Conservation (phyloP, 1,284 basidiomycete genomes). For the Boletus sp. region DNA sequence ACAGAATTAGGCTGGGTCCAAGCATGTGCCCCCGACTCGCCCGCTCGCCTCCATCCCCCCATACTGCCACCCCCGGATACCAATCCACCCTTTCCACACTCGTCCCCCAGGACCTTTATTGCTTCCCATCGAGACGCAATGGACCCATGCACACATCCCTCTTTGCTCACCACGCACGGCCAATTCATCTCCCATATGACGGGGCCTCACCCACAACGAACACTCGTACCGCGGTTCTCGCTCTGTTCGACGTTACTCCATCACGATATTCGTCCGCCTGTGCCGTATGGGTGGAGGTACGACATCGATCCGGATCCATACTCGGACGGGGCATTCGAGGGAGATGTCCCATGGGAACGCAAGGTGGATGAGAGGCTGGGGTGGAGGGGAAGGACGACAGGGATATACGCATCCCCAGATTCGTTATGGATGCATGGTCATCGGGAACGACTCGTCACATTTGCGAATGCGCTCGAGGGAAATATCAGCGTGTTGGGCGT, state of each 20-base stretch:
- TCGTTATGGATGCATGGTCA: slow-evolving; percentile 55
- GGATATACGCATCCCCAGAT: slow-evolving; percentile 47
- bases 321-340: slow-evolving; percentile 29
- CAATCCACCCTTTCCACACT: neutral
- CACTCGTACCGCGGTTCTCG: slow-evolving; percentile 56
- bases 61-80: neutral
- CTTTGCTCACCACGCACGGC: slow-evolving; percentile 48
- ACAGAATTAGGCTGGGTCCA: slow-evolving; percentile 23
- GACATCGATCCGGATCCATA: slow-evolving; percentile 24
- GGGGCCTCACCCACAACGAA: slow-evolving; percentile 49
- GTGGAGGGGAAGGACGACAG: slow-evolving; percentile 70
- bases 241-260: slow-evolving; percentile 57
- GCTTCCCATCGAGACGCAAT: slow-evolving; percentile 51
- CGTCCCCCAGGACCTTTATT: slow-evolving; percentile 49
- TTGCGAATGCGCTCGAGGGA: slow-evolving; percentile 35
- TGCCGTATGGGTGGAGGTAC: slow-evolving; percentile 43
- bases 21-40: slow-evolving; percentile 26
- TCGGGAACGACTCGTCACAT: slow-evolving; percentile 38
- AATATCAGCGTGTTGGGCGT: slow-evolving; percentile 28
- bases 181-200: slow-evolving; percentile 54
- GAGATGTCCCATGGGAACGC: slow-evolving; percentile 54
- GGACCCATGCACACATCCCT: slow-evolving; percentile 62
- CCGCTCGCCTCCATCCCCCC: slow-evolving; percentile 14
- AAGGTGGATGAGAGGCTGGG: slow-evolving; percentile 55
- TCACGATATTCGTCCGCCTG: slow-evolving; percentile 59